These are phyloP conservation scores for Arthrinium puccinioides DNA, from an alignment of 2,329 filamentous ascomycete species.

Conservation along the genomic window DNA sequence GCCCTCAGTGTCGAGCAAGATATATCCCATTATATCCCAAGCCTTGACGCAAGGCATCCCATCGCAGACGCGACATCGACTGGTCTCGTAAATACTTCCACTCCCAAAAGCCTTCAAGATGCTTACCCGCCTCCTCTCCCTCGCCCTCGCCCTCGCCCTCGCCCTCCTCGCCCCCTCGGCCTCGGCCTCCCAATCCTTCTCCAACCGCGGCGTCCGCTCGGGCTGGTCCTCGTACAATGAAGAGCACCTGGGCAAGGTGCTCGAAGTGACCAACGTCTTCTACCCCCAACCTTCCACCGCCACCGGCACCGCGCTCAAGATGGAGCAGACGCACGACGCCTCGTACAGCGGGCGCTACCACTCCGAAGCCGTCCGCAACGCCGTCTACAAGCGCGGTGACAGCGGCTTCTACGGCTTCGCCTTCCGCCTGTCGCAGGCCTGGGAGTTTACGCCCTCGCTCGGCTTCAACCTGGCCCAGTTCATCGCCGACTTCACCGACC, in stretches of 20 bases:
- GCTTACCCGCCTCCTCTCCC: neutral
- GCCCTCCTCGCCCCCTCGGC: conserved; percentile 15
- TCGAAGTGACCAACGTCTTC: conserved; percentile 31
- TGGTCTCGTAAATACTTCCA: too few species aligned
- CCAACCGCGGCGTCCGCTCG: conserved; percentile 30
- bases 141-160: too few species aligned
- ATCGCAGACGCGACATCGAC: too few species aligned
- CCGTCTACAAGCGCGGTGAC: conserved; percentile 37
- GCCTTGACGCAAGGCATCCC: too few species aligned
- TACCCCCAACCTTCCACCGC: conserved; percentile 21
- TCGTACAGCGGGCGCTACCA: conserved; percentile 38
- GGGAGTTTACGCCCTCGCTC: conserved; percentile 36
- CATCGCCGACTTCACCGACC: conserved; percentile 38
- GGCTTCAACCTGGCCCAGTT: conserved; percentile 43
- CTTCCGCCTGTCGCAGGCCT: conserved; percentile 38
- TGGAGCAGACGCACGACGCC: conserved; percentile 35
- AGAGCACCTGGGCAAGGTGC: conserved; percentile 34
- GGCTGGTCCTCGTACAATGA: conserved; percentile 32
- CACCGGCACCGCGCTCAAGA: conserved; percentile 30
- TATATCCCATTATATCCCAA: too few species aligned
- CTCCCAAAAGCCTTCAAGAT: neutral
- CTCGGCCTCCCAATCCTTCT: conserved; percentile 29
- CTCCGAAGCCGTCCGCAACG: conserved; percentile 35
- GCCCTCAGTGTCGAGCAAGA: too few species aligned
- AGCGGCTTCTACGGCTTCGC: conserved; percentile 41